Percentiles rank a stretch among this genome's conserved stretches.
Conservation (phyloP, 441 rosid genomes). For the Corymbia citriodora region DNA sequence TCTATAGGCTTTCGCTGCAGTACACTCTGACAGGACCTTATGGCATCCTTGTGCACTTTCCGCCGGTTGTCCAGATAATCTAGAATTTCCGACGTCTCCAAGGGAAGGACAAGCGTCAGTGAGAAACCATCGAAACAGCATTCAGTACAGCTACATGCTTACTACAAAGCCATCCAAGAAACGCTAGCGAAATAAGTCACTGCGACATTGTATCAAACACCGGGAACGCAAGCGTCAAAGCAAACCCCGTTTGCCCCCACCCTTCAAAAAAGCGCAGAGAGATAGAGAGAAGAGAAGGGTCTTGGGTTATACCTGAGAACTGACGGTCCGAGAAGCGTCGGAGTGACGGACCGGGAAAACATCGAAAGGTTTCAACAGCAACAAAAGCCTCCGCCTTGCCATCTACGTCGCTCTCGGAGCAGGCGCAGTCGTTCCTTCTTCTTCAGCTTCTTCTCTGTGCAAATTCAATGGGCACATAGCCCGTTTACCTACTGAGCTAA, state of each 20-base stretch:
- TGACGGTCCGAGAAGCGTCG: constrained; percentile 26
- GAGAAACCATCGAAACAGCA: background rate
- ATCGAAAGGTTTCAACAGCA: constrained; percentile 75
- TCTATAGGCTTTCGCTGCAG: constrained; percentile 58
- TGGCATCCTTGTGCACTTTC: constrained; percentile 55
- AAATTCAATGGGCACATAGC: background rate
- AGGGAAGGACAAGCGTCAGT: background rate
- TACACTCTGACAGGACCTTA: constrained; percentile 59
- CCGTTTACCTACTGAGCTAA: background rate
- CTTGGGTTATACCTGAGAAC: constrained; percentile 35
- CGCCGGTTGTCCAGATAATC: constrained; percentile 50
- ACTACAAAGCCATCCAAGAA: background rate
- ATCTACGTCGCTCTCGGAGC: constrained; percentile 7
- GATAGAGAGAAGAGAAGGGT: background rate
- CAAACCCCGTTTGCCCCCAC: background rate
- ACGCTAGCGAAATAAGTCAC: background rate
- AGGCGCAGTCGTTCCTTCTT: background rate
- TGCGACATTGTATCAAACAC: constrained; percentile 38
- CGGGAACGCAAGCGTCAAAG: background rate
- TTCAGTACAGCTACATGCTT: background rate
- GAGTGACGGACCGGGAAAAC: constrained; percentile 40
- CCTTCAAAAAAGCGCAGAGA: background rate
- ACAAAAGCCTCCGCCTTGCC: constrained; percentile 65
- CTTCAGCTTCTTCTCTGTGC: background rate
- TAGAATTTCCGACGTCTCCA: constrained; percentile 23